Percentiles rank a stretch among this genome's conserved stretches.
Conservation (phyloP, 2,329 filamentous ascomycete species). For the Thielaviopsis populi region DNA sequence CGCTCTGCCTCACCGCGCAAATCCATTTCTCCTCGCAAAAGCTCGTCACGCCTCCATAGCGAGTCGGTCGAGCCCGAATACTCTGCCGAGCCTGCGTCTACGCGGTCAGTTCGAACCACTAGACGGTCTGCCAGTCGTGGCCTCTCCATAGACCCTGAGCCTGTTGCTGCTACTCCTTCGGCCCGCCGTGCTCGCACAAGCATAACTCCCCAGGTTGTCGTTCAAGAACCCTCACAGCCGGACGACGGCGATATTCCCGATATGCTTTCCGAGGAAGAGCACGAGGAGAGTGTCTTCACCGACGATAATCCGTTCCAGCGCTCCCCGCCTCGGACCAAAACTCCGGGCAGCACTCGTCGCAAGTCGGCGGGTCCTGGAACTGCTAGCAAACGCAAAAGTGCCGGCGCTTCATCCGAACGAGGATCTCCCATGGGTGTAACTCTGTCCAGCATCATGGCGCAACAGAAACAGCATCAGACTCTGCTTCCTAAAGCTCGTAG, state of each 20-base stretch:
- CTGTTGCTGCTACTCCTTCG: constrained; percentile 28
- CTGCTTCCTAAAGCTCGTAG: constrained; percentile 5
- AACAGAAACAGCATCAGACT: constrained; percentile 7
- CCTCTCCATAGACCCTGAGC: constrained; percentile 34
- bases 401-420: constrained; percentile 25
- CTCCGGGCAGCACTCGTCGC: constrained; percentile 32
- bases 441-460: constrained; percentile 17
- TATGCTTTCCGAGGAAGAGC: constrained; percentile 23
- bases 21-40: constrained; percentile 20
- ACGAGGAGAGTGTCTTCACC: constrained; percentile 57
- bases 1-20: constrained; percentile 43
- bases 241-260: constrained; percentile 22
- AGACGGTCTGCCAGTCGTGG: constrained; percentile 14
- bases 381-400: constrained; percentile 26
- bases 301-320: constrained; percentile 90
- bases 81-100: constrained; percentile 2
- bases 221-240: constrained; percentile 13
- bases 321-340: constrained; percentile 42
- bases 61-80: constrained; percentile 22
- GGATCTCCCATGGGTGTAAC: constrained; percentile 12
- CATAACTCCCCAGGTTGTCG: constrained; percentile 13
- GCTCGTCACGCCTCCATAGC: constrained; percentile 33
- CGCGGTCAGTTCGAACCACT: constrained; percentile 6
- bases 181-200: constrained; percentile 12
- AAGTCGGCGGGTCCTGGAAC: constrained; percentile 31